Base-by-base conservation (phyloP, 139 green algal species). In the Haematococcus lacustris region DNA sequence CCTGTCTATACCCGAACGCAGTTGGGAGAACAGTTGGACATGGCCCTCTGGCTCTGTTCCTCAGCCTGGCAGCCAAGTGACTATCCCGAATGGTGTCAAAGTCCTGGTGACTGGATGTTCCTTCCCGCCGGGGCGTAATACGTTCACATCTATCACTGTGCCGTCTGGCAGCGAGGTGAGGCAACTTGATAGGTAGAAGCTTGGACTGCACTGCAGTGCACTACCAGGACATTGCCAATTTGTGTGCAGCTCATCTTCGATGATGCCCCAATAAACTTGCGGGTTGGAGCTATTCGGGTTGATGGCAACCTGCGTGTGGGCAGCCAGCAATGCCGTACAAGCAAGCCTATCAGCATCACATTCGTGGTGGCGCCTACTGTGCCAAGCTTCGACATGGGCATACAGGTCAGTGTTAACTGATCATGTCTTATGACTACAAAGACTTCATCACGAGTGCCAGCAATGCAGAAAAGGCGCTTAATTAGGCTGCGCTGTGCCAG, bases 31-130 rank as follows among this genome's bases (percentile, higher is more conserved):
- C n/a, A 3, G n/a, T 34, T n/a, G 26, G 6, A 71, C 66, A 3
- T 71, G 66, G 66, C 66, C 66, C 26, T n/a, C 21, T 32, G 66
- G 66, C 25, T 3, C 26, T 23, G 67, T 72, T 30, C 67, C 67
- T 2, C 43, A 30, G 7, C 7, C 43, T 17, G 33, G 32, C 3
- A 47, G 47, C n/a, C 57, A 47, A 2, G 73, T 83, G 34, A 75
- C 73, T n/a, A 73, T 83, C 30, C 78, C 78, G 0, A 0, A 38
- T 35, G 70, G 70, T 73, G 73, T 30, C 2, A 50, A 41, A 17
- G 47, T 83, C 37, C 73, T 83, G 38, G 61, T 83, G 37, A 83
- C 69, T 0, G 65, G 40, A 41, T 83, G 78, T 73, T 83, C 78
- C 33, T 71, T 80, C 30, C 34, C 13, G 7, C 67, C 60, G 21